phyloP scores from a whole-genome alignment of 139 green algal genomes.

The Raphidocelis subcapitata region DNA sequence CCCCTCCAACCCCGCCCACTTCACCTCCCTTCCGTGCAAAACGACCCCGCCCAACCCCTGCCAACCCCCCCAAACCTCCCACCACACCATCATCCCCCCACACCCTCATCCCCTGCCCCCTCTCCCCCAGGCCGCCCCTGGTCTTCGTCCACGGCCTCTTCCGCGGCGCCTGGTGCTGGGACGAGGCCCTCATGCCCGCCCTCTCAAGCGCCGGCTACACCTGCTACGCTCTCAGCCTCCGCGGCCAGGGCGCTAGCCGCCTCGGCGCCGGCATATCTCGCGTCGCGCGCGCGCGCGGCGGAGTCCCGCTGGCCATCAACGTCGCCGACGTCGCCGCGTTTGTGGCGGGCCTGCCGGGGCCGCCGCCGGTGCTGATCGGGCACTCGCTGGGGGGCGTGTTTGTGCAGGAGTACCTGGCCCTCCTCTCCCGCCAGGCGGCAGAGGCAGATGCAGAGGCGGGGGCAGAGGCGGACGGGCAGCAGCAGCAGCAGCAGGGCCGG shows the following conservation, averaged over 20 bases:
- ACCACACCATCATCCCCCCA: no score
- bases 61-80: no score
- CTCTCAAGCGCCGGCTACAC: slow-evolving; percentile 34
- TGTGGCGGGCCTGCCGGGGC: slow-evolving; percentile 2
- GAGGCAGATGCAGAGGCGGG: background rate
- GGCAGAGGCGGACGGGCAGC: slow-evolving; percentile 9
- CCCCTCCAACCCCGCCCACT: no score
- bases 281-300: background rate
- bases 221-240: slow-evolving; percentile 54
- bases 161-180: slow-evolving; percentile 22
- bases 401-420: slow-evolving; percentile 27
- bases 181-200: slow-evolving; percentile 6
- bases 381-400: slow-evolving; percentile 26
- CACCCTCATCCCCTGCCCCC: no score
- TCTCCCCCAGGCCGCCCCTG: background rate
- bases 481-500: background rate
- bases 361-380: slow-evolving; percentile 20
- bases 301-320: slow-evolving; percentile 19
- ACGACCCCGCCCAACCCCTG: no score
- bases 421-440: slow-evolving; percentile 4
- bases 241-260: slow-evolving; percentile 45
- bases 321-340: slow-evolving; percentile 25
- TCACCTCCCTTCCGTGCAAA: no score
- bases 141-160: slow-evolving; percentile 27
- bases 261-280: background rate